Evolutionary conservation across 352 stramenopile genomes (phyloP).

Genomic region (Pythium volutum): DNA sequence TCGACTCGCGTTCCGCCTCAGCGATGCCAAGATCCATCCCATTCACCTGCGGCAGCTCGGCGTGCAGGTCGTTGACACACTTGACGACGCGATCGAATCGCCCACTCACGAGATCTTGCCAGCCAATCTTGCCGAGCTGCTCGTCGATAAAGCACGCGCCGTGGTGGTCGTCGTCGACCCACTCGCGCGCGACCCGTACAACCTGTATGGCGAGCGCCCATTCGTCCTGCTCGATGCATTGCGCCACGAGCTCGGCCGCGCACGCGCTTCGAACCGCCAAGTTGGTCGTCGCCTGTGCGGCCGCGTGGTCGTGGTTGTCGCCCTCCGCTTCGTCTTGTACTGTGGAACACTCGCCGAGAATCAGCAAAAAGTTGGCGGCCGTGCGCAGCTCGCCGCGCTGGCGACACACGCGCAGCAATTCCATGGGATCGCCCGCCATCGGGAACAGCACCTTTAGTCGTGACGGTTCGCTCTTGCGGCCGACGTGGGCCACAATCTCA

Average conservation of each 20-base stretch:
- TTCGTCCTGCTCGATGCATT: constrained; percentile 79
- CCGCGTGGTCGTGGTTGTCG: neutral
- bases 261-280: constrained; percentile 45
- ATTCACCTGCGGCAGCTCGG: constrained; percentile 41
- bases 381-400: constrained; percentile 70
- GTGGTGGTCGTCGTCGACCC: constrained; percentile 40
- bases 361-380: constrained; percentile 80
- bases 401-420: constrained; percentile 58
- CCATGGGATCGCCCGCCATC: constrained; percentile 56
- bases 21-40: constrained; percentile 5
- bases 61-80: constrained; percentile 61
- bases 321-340: constrained; percentile 14
- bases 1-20: constrained; percentile 9
- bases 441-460: constrained; percentile 70
- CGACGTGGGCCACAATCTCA: constrained; percentile 81
- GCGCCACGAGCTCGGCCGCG: constrained; percentile 55
- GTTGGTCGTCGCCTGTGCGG: neutral
- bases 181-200: constrained; percentile 78
- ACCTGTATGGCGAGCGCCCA: constrained; percentile 72
- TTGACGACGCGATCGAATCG: constrained; percentile 67
- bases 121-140: constrained; percentile 49
- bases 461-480: constrained; percentile 81
- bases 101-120: constrained; percentile 50
- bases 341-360: constrained; percentile 66
- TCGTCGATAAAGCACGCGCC: constrained; percentile 51